Percentiles rank a stretch among this genome's conserved stretches.
Evolutionary conservation across 768 basidiomycete genomes (phyloP).

Genomic region (Termitomyces sp.): DNA sequence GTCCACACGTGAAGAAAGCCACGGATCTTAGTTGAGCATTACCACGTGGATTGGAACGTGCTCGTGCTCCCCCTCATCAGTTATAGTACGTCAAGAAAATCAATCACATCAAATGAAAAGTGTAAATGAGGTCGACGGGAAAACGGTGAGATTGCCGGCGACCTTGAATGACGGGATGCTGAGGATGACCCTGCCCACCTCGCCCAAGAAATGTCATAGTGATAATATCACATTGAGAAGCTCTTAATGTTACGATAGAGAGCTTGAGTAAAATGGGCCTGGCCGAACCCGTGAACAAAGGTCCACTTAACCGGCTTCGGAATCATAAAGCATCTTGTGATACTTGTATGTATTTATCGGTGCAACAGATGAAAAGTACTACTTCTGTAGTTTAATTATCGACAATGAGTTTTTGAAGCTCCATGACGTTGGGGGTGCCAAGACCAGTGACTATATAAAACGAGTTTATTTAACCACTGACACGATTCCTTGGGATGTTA

Average conservation of each 20-base stretch:
- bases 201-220: no score
- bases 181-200: no score
- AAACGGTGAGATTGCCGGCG: not conserved
- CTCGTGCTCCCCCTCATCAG: not conserved
- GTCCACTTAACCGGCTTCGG: no score
- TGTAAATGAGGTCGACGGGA: no score
- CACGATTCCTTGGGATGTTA: not conserved
- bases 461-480: not conserved
- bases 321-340: not conserved
- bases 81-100: no score
- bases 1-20: not conserved
- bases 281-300: no score
- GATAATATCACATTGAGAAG: no score
- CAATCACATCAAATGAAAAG: no score
- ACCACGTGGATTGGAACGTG: not conserved
- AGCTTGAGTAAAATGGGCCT: no score
- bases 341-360: not conserved
- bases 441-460: slow-evolving; percentile 15
- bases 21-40: no score
- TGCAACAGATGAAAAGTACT: not conserved
- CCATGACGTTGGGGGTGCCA: slow-evolving; percentile 40
- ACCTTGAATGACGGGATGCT: not conserved
- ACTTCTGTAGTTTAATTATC: not conserved
- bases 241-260: no score
- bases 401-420: slow-evolving; percentile 26